These are phyloP conservation scores for Inga oerstediana DNA, from an alignment of 306 rosid species.

Conservation along the genomic window DNA sequence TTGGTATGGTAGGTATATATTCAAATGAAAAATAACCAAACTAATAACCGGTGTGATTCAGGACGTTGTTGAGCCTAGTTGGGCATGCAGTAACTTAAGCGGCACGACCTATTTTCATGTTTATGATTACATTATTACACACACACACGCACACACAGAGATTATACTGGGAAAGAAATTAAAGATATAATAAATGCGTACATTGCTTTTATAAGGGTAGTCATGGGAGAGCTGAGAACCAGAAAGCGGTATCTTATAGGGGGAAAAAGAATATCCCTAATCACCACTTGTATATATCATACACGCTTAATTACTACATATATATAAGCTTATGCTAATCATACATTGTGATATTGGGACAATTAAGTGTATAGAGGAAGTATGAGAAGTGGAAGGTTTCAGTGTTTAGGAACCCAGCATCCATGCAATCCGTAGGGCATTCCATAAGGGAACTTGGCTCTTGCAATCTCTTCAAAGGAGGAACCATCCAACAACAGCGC, in stretches of 20 bases:
- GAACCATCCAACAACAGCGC: slow-evolving; percentile 84
- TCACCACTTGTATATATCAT: slow-evolving; percentile 11
- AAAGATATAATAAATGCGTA: neutral
- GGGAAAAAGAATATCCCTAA: slow-evolving; percentile 18
- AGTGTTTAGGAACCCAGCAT: slow-evolving; percentile 81
- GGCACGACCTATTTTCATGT: neutral
- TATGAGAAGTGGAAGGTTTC: neutral
- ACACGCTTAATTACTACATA: slow-evolving; percentile 14
- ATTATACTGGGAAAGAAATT: too few relatives aligned
- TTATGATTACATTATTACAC: neutral
- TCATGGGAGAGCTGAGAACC: neutral
- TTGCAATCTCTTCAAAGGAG: slow-evolving; percentile 82
- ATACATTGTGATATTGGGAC: too few relatives aligned
- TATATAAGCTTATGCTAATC: too few relatives aligned
- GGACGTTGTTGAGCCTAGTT: neutral
- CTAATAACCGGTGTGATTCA: neutral
- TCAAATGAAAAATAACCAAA: slow-evolving; percentile 18
- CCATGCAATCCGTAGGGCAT: slow-evolving; percentile 97
- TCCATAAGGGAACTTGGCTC: slow-evolving; percentile 92
- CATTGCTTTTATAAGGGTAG: neutral
- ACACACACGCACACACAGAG: too few relatives aligned
- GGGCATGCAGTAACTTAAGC: neutral
- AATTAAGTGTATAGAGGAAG: neutral
- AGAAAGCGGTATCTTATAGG: neutral
- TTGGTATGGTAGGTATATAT: neutral